Evolutionary conservation across 2,329 filamentous ascomycete species (phyloP).

Genomic region (Colletotrichum gigasporum): DNA sequence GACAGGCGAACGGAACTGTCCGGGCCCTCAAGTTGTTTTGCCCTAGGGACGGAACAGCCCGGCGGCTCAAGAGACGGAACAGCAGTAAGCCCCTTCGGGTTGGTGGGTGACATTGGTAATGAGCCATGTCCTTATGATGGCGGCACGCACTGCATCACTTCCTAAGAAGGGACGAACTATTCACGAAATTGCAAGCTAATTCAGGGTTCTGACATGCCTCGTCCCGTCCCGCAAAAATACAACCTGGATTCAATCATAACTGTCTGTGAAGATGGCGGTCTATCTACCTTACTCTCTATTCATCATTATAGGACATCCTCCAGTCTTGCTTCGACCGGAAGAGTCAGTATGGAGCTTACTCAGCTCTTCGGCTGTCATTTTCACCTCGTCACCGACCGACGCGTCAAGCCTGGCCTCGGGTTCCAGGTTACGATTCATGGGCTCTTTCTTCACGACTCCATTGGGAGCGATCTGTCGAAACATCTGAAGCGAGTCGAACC

Average conservation of each 20-base stretch:
- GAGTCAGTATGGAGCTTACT: constrained; percentile 8
- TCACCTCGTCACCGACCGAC: not conserved
- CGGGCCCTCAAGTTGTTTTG: no score
- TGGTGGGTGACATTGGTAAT: no score
- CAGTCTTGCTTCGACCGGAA: not conserved
- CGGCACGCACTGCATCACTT: no score
- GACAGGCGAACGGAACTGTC: no score
- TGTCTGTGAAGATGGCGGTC: not conserved
- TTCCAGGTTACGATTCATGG: not conserved
- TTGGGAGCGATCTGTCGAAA: constrained; percentile 65
- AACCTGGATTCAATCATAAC: not conserved
- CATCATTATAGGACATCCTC: constrained; percentile 26
- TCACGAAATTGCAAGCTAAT: no score
- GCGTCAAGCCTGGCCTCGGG: constrained; percentile 23
- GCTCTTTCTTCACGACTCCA: constrained; percentile 20
- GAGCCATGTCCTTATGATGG: no score
- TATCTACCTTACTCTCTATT: constrained; percentile 16
- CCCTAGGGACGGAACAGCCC: no score
- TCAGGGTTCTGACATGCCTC: no score
- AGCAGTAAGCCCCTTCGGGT: no score
- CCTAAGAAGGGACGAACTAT: no score
- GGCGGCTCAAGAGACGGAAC: no score
- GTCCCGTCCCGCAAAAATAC: no score
- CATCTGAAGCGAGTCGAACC: constrained; percentile 74
- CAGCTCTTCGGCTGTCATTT: constrained; percentile 2